Base-by-base conservation (phyloP, 192 early-diverging fungal species). In the Allomyces macrogynus region DNA sequence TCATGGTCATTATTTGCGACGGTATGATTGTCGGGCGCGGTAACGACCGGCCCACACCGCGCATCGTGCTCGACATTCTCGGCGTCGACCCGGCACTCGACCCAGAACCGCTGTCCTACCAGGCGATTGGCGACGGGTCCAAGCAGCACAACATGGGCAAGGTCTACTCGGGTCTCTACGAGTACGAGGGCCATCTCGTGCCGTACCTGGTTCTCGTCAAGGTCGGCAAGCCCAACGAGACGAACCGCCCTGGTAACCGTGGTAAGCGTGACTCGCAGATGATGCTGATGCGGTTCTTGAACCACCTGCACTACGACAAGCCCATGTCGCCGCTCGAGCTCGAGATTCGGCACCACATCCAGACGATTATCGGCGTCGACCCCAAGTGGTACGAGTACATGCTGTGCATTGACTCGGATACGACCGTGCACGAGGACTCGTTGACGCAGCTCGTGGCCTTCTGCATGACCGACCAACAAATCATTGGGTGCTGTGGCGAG, bases 231-330 rank as follows among this genome's bases (percentile, higher is more conserved):
- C 84, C 87, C 16, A 76, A 75, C n/a, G 95, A 99, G 77, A 75
- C 87, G 44, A 76, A 83, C 61, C 80, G 86, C 63, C 93, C 95
- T 3, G 95, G 95, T 61, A 99, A 99, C 72, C 81, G 94, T 61
- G 96, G 96, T 69, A 99, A 99, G 80, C 91, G 96, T 64, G 96
- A 99, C 76, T 95, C 96, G 63, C 96, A 99, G 74, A 85, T 99
- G 78, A 78, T 99, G 44, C 78, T 96, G 69, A 99, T 99, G 96
- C 78, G 85, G 57, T 99, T 96, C 85, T 80, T 99, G 67, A 93
- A 92, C 72, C 87, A 92, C 72, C 92, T 99, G 20, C 91, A 92
- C 75, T 96, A 92, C 72, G 87, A 95, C 71, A 77, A 82, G 63
- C 80, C 89, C 20, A 97, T 99, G 93, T 84, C 85, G 24, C 92